Evolutionary conservation across 2,329 filamentous ascomycete genomes (phyloP).

Genomic region (Coniella lustricola): DNA sequence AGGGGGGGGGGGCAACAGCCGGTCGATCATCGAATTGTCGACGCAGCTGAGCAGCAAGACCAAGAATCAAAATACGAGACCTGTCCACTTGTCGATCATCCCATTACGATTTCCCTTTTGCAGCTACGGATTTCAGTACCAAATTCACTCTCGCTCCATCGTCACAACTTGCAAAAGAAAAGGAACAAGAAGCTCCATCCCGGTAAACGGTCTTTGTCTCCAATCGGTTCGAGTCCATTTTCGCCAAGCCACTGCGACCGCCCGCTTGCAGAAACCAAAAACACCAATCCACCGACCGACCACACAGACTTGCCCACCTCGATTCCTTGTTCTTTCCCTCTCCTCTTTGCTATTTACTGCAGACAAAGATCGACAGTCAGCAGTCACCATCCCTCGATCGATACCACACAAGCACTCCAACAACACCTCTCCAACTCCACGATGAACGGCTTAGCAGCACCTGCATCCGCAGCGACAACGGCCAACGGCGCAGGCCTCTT

Average conservation of each 20-base stretch:
- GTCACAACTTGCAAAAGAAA: too few relatives aligned
- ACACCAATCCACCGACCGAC: background rate
- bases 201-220: background rate
- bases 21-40: background rate
- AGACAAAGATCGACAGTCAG: too few relatives aligned
- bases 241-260: too few relatives aligned
- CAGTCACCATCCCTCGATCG: background rate
- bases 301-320: background rate
- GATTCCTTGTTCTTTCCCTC: too few relatives aligned
- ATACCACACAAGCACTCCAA: background rate
- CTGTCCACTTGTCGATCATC: background rate
- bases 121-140: too few relatives aligned
- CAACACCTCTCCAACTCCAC: constrained; percentile 7
- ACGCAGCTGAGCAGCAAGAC: background rate
- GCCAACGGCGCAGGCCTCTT: constrained; percentile 62
- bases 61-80: background rate
- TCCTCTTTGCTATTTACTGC: too few relatives aligned
- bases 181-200: too few relatives aligned
- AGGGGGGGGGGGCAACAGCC: background rate
- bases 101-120: too few relatives aligned
- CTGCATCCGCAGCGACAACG: too few relatives aligned
- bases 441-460: constrained; percentile 18
- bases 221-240: too few relatives aligned
- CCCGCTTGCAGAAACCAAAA: too few relatives aligned
- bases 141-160: too few relatives aligned